phyloP scores from a whole-genome alignment of 2,329 filamentous ascomycete species.

The Neopestalotiopsis clavispora region DNA sequence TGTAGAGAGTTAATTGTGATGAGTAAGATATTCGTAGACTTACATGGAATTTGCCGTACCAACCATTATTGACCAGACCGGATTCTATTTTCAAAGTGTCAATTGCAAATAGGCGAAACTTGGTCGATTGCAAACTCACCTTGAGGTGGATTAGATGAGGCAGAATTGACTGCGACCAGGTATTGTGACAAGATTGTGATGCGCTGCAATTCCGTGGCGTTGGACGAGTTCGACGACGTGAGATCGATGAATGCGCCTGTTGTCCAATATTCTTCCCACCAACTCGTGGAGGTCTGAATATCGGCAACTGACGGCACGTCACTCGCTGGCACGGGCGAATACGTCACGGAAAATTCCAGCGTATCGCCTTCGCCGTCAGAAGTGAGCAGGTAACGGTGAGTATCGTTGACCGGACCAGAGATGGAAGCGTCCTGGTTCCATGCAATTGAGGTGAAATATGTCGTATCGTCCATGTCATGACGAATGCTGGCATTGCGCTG shows the following conservation, averaged over 20 bases:
- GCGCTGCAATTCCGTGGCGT: conserved; percentile 55
- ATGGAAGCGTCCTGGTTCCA: conserved; percentile 44
- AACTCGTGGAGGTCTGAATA: conserved; percentile 35
- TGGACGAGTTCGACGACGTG: conserved; percentile 40
- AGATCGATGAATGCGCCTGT: conserved; percentile 57
- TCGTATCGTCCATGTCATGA: conserved; percentile 48
- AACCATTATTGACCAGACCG: conserved; percentile 56
- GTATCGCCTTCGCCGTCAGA: conserved; percentile 27
- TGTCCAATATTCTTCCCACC: conserved; percentile 57
- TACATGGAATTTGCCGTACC: conserved; percentile 61
- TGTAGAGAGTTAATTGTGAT: no score
- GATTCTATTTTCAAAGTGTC: conserved; percentile 24
- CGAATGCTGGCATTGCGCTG: conserved; percentile 41
- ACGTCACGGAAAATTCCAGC: conserved; percentile 37
- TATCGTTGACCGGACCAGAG: conserved; percentile 36
- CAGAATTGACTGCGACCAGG: conserved; percentile 56
- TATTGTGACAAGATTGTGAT: conserved; percentile 59
- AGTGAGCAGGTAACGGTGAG: conserved; percentile 49
- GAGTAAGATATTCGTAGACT: conserved; percentile 17
- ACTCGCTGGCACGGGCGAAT: conserved; percentile 32
- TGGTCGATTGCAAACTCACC: conserved; percentile 30
- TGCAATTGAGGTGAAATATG: conserved; percentile 44
- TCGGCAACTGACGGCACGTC: conserved; percentile 29
- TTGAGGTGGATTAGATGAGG: conserved; percentile 53
- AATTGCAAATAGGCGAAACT: neutral